Percentiles rank a stretch among this genome's conserved stretches.
These are phyloP conservation scores for Plasmodium yoelii DNA, from an alignment of 169 alveolate genomes.

Conservation along the genomic window DNA sequence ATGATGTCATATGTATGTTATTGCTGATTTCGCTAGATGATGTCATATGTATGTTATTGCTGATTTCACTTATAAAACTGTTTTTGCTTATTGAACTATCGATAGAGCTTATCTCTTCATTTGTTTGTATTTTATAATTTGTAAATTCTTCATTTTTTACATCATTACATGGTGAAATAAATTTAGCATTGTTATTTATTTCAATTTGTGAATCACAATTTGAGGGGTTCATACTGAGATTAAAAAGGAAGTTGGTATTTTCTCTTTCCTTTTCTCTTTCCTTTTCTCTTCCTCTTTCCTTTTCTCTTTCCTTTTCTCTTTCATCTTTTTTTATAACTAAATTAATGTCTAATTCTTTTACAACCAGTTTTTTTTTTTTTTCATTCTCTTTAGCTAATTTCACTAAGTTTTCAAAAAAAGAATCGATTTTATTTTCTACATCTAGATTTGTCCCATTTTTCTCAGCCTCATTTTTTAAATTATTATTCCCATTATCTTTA, in stretches of 20 bases:
- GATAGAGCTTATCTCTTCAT: background rate
- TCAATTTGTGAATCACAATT: no score
- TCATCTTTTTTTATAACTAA: slow-evolving; percentile 18
- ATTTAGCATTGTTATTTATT: no score
- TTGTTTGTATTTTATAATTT: background rate
- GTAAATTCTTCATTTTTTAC: background rate
- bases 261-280: background rate
- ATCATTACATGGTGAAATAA: no score
- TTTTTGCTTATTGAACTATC: background rate
- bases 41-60: background rate
- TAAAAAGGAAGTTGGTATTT: background rate
- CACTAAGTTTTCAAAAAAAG: slow-evolving; percentile 33
- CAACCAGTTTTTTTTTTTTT: slow-evolving; percentile 1
- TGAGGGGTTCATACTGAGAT: no score
- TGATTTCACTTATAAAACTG: slow-evolving; percentile 24
- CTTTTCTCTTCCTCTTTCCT: background rate
- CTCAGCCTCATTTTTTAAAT: background rate
- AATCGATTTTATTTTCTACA: background rate
- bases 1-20: background rate
- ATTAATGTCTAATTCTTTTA: slow-evolving; percentile 40
- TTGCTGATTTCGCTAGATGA: background rate
- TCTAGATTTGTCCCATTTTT: background rate
- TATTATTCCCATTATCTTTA: background rate
- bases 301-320: background rate
- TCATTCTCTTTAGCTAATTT: slow-evolving; percentile 48